phyloP scores from a whole-genome alignment of 192 early-diverging fungal genomes.

The Coemansia sp. region DNA sequence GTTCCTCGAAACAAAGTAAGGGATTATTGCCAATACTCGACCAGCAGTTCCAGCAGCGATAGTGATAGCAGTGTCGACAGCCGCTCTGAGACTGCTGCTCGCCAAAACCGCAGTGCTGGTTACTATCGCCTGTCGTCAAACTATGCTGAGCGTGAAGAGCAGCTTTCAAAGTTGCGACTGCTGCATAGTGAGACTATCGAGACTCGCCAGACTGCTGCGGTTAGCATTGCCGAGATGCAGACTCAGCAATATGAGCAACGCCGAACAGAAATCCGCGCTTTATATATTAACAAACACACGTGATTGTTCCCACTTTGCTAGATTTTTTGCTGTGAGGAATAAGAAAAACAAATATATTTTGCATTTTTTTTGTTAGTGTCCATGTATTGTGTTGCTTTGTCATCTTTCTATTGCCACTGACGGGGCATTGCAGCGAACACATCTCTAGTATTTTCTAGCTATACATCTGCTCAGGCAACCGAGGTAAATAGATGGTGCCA shows the following conservation, averaged over 20 bases:
- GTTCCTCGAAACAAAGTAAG: conserved; percentile 20
- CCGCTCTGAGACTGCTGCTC: neutral
- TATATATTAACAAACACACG: neutral
- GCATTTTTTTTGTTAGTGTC: neutral
- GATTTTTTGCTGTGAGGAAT: neutral
- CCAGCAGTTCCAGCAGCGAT: neutral
- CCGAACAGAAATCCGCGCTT: neutral
- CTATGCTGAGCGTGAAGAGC: conserved; percentile 21
- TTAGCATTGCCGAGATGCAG: conserved; percentile 21
- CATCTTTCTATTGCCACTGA: neutral
- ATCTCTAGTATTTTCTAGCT: neutral
- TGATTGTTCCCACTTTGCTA: conserved; percentile 10
- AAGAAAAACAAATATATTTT: neutral
- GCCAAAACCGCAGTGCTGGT: conserved; percentile 15
- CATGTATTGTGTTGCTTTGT: neutral
- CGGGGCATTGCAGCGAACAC: neutral
- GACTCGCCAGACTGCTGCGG: conserved; percentile 10
- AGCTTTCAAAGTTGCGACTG: conserved; percentile 15
- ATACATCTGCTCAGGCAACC: neutral
- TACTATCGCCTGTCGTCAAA: conserved; percentile 29
- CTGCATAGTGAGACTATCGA: conserved; percentile 25
- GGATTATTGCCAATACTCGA: conserved; percentile 3
- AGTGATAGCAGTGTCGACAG: conserved; percentile 5
- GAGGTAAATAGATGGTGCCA: neutral
- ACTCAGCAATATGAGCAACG: conserved; percentile 14